Conservation (phyloP, 805 yeast species). For the Sugiyamaella qingdaonensis region DNA sequence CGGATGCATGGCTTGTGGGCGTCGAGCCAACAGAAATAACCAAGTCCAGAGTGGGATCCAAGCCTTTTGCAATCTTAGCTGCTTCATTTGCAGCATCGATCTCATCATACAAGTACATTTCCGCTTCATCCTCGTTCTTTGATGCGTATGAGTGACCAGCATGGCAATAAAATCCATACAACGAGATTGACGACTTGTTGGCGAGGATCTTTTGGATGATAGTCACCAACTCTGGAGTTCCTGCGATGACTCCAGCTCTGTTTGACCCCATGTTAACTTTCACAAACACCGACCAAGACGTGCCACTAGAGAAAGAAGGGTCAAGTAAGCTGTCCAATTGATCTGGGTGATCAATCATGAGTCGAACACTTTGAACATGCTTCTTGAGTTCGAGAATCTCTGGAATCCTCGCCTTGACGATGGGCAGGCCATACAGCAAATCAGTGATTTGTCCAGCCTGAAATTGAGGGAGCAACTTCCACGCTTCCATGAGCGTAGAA, state of each 20-base stretch:
- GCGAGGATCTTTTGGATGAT: constrained; percentile 35
- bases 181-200: constrained; percentile 32
- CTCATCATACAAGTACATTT: constrained; percentile 49
- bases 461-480: constrained; percentile 43
- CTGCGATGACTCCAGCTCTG: constrained; percentile 55
- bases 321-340: constrained; percentile 49
- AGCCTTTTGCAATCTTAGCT: constrained; percentile 33
- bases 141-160: constrained; percentile 72
- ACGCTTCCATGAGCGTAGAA: constrained; percentile 66
- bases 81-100: constrained; percentile 55
- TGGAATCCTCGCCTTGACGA: constrained; percentile 43
- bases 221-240: constrained; percentile 35
- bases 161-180: constrained; percentile 73
- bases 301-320: constrained; percentile 32
- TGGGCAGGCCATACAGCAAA: constrained; percentile 57
- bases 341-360: constrained; percentile 58
- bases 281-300: constrained; percentile 59
- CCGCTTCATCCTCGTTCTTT: constrained; percentile 43
- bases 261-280: constrained; percentile 70
- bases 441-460: constrained; percentile 43
- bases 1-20: constrained; percentile 66
- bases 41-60: constrained; percentile 39
- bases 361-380: constrained; percentile 40
- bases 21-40: constrained; percentile 75
- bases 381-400: constrained; percentile 45